Percentiles rank a stretch among this genome's conserved stretches.
phyloP scores from a whole-genome alignment of 2,329 filamentous ascomycete species.

The Pestalotiopsis sp. region DNA sequence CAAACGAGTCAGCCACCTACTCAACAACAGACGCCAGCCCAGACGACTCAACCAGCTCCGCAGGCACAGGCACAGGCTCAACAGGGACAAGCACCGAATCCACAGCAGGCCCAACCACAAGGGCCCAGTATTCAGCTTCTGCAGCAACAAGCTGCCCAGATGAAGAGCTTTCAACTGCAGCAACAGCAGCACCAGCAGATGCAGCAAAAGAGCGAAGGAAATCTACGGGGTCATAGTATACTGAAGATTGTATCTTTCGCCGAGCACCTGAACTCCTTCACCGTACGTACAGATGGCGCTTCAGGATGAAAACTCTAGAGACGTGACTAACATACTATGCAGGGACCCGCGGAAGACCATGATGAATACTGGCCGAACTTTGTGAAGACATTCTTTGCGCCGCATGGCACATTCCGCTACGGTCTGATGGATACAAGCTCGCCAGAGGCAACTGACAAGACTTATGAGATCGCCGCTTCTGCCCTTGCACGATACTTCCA shows the following conservation, averaged over 20 bases:
- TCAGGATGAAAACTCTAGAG: neutral
- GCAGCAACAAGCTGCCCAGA: constrained; percentile 23
- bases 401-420: constrained; percentile 75
- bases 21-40: constrained; percentile 33
- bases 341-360: constrained; percentile 27
- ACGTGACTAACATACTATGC: neutral
- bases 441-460: constrained; percentile 67
- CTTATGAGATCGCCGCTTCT: constrained; percentile 82
- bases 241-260: constrained; percentile 64
- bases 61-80: constrained; percentile 25
- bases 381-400: constrained; percentile 79
- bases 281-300: constrained; percentile 39
- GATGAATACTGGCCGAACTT: constrained; percentile 83
- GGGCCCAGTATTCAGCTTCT: constrained; percentile 31
- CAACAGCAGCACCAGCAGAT: constrained; percentile 40
- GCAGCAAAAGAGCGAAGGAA: constrained; percentile 48
- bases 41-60: constrained; percentile 32
- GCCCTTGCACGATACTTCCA: constrained; percentile 87
- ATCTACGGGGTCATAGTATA: constrained; percentile 58
- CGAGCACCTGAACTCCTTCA: constrained; percentile 62
- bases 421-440: constrained; percentile 57
- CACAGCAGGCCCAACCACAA: neutral
- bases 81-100: constrained; percentile 29
- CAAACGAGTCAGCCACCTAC: constrained; percentile 41
- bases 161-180: constrained; percentile 32